Evolutionary conservation across 192 early-diverging fungal genomes (phyloP).

Genomic region (Linnemannia zychae): DNA sequence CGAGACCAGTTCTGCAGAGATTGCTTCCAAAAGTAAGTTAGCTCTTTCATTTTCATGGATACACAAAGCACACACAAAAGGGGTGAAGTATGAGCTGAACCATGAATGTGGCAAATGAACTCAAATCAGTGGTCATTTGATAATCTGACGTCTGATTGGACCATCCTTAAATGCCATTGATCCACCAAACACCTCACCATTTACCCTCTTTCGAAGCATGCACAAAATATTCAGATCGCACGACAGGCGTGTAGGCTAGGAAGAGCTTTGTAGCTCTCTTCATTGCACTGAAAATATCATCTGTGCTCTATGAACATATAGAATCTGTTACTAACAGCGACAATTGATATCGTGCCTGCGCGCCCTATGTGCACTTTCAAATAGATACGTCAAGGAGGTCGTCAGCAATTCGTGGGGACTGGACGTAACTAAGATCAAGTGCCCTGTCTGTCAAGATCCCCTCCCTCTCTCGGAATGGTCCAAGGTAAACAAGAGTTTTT

Average conservation of each 20-base stretch:
- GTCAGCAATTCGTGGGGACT: slow-evolving; percentile 72
- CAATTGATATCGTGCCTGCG: not conserved
- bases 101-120: not conserved
- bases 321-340: not conserved
- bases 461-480: slow-evolving; percentile 68
- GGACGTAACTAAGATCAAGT: slow-evolving; percentile 67
- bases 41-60: not conserved
- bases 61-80: not conserved
- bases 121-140: slow-evolving; percentile 26
- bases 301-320: not conserved
- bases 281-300: not conserved
- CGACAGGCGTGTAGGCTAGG: not conserved
- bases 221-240: not conserved
- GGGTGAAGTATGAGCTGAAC: not conserved
- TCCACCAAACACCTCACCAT: not conserved
- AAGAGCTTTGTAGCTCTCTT: not conserved
- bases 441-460: slow-evolving; percentile 68
- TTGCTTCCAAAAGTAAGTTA: slow-evolving; percentile 65
- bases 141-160: slow-evolving; percentile 29
- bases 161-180: not conserved
- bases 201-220: not conserved
- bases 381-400: slow-evolving; percentile 67
- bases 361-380: not conserved
- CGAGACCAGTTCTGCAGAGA: slow-evolving; percentile 69
- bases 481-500: slow-evolving; percentile 31